phyloP scores from a whole-genome alignment of 73 alveolate genomes.

The Symbiodinium pilosum region DNA sequence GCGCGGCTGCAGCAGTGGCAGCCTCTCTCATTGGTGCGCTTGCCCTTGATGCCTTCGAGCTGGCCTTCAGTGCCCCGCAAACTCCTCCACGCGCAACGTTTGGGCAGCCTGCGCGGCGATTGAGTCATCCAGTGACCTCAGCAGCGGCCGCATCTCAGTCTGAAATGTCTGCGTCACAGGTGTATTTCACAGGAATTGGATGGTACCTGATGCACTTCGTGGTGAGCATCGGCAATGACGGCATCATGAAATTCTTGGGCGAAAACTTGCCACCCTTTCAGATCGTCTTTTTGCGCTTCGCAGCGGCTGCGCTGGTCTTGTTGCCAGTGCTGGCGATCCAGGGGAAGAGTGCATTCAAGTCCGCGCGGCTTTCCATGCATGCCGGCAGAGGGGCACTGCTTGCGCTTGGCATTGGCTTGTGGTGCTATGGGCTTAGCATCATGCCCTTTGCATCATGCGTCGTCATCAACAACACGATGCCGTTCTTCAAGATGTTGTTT shows the following conservation, averaged over 20 bases:
- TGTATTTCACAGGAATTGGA: conserved; percentile 54
- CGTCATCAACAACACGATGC: conserved; percentile 85
- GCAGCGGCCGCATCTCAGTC: background rate
- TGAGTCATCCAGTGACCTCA: background rate
- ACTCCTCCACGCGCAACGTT: background rate
- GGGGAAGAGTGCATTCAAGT: conserved; percentile 31
- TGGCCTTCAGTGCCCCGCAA: background rate
- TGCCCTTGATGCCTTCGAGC: background rate
- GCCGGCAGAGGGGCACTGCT: conserved; percentile 37
- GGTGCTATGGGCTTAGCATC: conserved; percentile 82
- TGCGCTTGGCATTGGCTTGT: conserved; percentile 85
- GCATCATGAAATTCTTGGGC: conserved; percentile 92
- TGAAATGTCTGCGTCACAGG: background rate
- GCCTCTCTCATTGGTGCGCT: background rate
- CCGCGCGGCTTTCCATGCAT: conserved; percentile 81
- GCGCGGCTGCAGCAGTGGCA: background rate
- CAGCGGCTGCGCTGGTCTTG: conserved; percentile 67
- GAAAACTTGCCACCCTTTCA: conserved; percentile 88
- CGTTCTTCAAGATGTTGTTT: conserved; percentile 86
- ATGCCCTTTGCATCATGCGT: conserved; percentile 91
- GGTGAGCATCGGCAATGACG: conserved; percentile 82
- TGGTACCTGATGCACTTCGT: conserved; percentile 94
- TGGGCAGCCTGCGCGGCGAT: background rate
- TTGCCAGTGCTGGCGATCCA: conserved; percentile 77
- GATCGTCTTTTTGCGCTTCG: conserved; percentile 88